Percentiles rank a stretch among this genome's conserved stretches.
phyloP scores from a whole-genome alignment of 768 basidiomycete species.

The Serpula lacrymans region DNA sequence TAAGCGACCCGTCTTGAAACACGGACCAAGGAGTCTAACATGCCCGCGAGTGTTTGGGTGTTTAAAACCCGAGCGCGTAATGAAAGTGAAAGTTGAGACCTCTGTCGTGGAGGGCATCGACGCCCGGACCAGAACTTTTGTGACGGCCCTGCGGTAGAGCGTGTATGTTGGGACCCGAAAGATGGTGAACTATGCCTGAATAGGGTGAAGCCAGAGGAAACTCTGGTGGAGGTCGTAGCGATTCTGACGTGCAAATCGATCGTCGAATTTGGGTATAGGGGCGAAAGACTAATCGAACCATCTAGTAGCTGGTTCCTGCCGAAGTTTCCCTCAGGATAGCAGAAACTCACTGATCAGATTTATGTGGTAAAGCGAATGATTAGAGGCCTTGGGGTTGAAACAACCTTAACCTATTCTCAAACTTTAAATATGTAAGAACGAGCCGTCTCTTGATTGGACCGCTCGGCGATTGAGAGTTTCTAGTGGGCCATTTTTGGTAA shows the following conservation, averaged over 20 bases:
- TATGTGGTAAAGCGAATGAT: constrained; percentile 84
- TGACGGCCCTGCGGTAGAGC: constrained; percentile 79
- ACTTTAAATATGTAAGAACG: constrained; percentile 64
- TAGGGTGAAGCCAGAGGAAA: constrained; percentile 94
- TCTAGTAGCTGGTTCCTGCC: constrained; percentile 92
- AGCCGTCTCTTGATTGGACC: constrained; percentile 48
- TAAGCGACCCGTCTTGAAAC: constrained; percentile 82
- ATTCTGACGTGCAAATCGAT: constrained; percentile 97
- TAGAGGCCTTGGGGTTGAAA: constrained; percentile 88
- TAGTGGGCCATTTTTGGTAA: constrained; percentile 75
- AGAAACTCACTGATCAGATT: constrained; percentile 60
- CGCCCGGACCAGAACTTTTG: constrained; percentile 72
- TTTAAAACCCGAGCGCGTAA: constrained; percentile 61
- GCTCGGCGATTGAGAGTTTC: constrained; percentile 60
- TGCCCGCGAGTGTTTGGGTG: constrained; percentile 78
- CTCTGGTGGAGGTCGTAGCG: constrained; percentile 94
- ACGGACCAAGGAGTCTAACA: constrained; percentile 87
- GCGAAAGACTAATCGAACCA: constrained; percentile 96
- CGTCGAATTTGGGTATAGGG: constrained; percentile 94
- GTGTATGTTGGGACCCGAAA: constrained; percentile 86
- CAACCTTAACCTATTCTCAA: constrained; percentile 84
- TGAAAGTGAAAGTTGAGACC: constrained; percentile 71
- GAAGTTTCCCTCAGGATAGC: constrained; percentile 83
- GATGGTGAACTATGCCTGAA: constrained; percentile 89
- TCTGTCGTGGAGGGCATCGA: constrained; percentile 65